Percentiles rank a stretch among this genome's conserved stretches.
These are phyloP conservation scores for Entonaema liquescens DNA, from an alignment of 495 filamentous ascomycete species.

Conservation along the genomic window DNA sequence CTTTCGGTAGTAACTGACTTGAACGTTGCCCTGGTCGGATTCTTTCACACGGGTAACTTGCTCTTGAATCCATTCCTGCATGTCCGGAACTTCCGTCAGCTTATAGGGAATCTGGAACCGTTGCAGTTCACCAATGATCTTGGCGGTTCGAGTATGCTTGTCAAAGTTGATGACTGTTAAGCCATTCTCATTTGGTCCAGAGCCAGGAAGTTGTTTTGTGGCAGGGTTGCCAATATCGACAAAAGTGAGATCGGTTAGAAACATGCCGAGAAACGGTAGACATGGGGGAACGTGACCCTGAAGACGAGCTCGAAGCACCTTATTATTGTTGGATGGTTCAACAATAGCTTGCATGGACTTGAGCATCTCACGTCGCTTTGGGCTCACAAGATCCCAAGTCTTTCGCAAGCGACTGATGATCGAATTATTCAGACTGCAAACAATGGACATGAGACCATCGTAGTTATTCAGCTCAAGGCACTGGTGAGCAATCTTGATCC, in stretches of 20 bases:
- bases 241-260: conserved; percentile 86
- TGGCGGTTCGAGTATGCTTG: conserved; percentile 93
- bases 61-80: conserved; percentile 92
- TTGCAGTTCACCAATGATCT: conserved; percentile 94
- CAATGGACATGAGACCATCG: conserved; percentile 94
- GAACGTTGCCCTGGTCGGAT: conserved; percentile 79
- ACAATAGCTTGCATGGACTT: conserved; percentile 81
- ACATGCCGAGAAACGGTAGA: conserved; percentile 95
- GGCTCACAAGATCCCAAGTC: conserved; percentile 92
- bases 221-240: conserved; percentile 94
- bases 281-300: conserved; percentile 91
- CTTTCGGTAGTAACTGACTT: conserved; percentile 83
- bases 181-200: conserved; percentile 59
- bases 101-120: conserved; percentile 97
- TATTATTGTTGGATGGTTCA: conserved; percentile 89
- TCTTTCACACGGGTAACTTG: conserved; percentile 84
- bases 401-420: conserved; percentile 89
- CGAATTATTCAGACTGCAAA: conserved; percentile 90
- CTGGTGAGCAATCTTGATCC: conserved; percentile 93
- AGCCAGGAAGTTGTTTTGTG: conserved; percentile 67
- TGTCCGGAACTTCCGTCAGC: conserved; percentile 81
- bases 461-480: conserved; percentile 95
- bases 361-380: conserved; percentile 82
- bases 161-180: conserved; percentile 95
- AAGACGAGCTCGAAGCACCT: conserved; percentile 85